Evolutionary conservation across 305 asterid species (phyloP).

Genomic region (Plantago rigida): DNA sequence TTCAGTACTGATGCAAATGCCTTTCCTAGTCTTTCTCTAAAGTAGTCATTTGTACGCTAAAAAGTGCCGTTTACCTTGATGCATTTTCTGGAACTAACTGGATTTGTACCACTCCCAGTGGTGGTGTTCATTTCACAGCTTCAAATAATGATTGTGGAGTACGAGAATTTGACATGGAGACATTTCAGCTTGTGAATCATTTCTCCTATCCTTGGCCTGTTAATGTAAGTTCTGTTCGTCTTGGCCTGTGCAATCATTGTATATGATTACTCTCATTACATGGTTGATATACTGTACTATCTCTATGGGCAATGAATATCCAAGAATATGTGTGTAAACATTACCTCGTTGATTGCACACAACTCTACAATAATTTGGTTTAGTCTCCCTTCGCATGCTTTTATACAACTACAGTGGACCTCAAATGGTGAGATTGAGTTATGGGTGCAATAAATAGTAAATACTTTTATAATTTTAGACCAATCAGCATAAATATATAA

Average conservation of each 20-base stretch:
- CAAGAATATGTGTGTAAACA: neutral
- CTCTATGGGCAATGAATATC: neutral
- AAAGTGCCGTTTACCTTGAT: too few species aligned
- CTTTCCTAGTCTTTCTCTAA: constrained; percentile 4
- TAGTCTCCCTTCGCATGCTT: neutral
- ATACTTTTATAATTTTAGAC: neutral
- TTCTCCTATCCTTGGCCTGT: constrained; percentile 54
- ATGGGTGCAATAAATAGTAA: neutral
- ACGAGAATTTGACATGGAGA: constrained; percentile 57
- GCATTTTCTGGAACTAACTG: constrained; percentile 5
- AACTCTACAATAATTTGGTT: neutral
- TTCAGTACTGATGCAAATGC: neutral
- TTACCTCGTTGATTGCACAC: neutral
- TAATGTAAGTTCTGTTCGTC: constrained; percentile 26
- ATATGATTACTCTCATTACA: neutral
- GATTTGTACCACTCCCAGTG: constrained; percentile 30
- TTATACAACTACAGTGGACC: neutral
- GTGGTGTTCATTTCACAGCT: constrained; percentile 55
- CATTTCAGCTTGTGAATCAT: constrained; percentile 52
- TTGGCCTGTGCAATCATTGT: neutral
- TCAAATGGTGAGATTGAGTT: neutral
- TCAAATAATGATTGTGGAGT: constrained; percentile 63
- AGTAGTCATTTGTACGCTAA: neutral
- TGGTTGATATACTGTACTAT: neutral
- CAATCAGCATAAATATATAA: neutral